Evolutionary conservation across 495 filamentous ascomycete species (phyloP).

Genomic region (Talaromyces wortmannii): DNA sequence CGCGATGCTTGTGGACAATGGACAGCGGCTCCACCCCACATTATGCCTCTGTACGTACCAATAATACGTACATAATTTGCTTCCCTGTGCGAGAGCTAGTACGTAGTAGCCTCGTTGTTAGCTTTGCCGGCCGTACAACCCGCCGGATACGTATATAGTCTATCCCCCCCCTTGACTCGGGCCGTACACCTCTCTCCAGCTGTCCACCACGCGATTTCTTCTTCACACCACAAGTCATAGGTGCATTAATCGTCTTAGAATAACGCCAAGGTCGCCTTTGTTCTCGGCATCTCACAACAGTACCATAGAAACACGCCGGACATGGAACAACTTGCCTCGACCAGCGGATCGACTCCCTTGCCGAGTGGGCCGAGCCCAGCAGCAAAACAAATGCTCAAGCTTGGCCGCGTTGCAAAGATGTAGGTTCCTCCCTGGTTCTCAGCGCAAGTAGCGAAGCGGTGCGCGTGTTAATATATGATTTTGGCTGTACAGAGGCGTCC

Average conservation of each 20-base stretch:
- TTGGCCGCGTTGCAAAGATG: constrained; percentile 6
- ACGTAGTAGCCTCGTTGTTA: neutral
- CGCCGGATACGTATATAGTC: too few relatives aligned
- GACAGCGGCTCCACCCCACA: neutral
- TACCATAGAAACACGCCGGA: too few relatives aligned
- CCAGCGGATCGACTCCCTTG: neutral
- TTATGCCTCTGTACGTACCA: neutral
- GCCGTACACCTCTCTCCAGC: too few relatives aligned
- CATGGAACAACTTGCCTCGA: constrained; percentile 5
- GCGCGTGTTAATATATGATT: neutral
- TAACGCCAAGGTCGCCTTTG: too few relatives aligned
- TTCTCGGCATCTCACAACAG: neutral
- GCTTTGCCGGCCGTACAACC: neutral
- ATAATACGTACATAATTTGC: neutral
- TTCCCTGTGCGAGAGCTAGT: neutral
- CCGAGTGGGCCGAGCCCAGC: neutral
- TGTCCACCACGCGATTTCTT: too few relatives aligned
- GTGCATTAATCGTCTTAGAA: too few relatives aligned
- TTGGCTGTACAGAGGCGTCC: neutral
- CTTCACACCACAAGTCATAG: too few relatives aligned
- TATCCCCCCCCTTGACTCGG: neutral
- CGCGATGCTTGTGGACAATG: neutral
- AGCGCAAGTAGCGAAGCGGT: neutral
- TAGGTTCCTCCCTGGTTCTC: neutral
- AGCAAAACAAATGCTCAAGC: constrained; percentile 1